Evolutionary conservation across 805 yeast species (phyloP), one percentile per base, ranked within the genome.

Genomic region (Hanseniaspora thailandica): DNA sequence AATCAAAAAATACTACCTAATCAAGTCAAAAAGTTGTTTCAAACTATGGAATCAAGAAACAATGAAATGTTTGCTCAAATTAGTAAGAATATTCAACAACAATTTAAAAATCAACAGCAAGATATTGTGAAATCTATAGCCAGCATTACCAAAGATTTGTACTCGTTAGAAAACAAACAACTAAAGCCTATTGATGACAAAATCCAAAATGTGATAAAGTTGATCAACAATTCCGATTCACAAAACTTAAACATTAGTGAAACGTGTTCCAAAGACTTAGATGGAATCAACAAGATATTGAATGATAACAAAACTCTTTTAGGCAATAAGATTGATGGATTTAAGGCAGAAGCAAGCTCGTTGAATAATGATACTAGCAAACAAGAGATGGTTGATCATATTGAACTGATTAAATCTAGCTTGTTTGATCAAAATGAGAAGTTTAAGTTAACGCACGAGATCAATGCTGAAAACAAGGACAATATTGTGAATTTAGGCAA

Each of bases 161-260:
- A 66, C 33, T 57, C 61, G 8, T 58, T 61, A 34, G 70, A 66
- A 54, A 59, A 63, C 60, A 55, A 57, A 13, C 52, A 57, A 9
- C 60, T 66, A 26, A 61, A 61, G 28, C 69, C 69, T 6, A 58
- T 61, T n/a, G 59, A 55, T 48, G 49, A 57, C 10, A 63, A 60
- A 39, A 66, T 68, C 65, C 63, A 62, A 55, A 57, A 57, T 10
- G 63, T 69, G 4, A 59, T 65, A 9, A 62, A 62, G 7, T 55
- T 61, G 17, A 64, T 67, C 22, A 67, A 67, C 45, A 55, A 57
- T n/a, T 63, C 66, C 48, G 71, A 67, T 58, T 62, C 63, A 9
- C 48, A 64, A 13, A 65, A 60, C 45, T 63, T 62, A 35, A 55
- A 50, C 2, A 61, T 61, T 31, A 58, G 58, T 23, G 55, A 58